Percentiles rank a stretch among this genome's conserved stretches.
Conservation (phyloP, 306 rosid species). For the Lupinus albus region DNA sequence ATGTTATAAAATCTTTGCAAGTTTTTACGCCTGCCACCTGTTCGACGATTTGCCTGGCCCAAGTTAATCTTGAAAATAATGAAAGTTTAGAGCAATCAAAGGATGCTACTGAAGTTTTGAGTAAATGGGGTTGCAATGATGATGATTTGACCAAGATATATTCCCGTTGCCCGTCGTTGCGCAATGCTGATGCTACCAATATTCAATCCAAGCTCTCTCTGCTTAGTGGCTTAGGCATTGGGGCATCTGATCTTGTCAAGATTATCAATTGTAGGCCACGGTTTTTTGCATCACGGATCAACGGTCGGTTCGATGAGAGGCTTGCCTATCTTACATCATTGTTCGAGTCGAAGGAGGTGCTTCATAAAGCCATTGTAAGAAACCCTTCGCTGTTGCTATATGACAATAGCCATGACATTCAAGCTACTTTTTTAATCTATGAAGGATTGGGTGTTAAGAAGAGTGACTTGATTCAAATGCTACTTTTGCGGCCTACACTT, state of each 20-base stretch:
- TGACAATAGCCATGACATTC: conserved; percentile 44
- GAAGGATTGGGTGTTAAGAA: conserved; percentile 60
- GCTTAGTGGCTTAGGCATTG: conserved; percentile 57
- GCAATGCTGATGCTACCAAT: conserved; percentile 41
- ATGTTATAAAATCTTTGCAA: conserved; percentile 3
- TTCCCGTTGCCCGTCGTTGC: conserved; percentile 48
- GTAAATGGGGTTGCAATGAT: conserved; percentile 1
- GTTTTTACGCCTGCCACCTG: conserved; percentile 48
- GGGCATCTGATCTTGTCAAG: conserved; percentile 59
- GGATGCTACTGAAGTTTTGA: neutral
- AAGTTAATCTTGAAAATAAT: conserved; percentile 31
- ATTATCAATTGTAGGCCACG: conserved; percentile 66
- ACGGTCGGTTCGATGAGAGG: conserved; percentile 54
- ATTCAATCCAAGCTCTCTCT: conserved; percentile 56
- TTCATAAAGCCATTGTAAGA: conserved; percentile 63
- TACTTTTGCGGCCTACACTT: conserved; percentile 61
- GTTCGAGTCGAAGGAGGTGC: conserved; percentile 65
- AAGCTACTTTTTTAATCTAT: conserved; percentile 52
- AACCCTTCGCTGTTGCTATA: conserved; percentile 68
- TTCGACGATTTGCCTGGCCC: conserved; percentile 58
- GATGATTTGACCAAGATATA: conserved; percentile 51
- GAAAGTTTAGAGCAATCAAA: neutral
- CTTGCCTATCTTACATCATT: conserved; percentile 52
- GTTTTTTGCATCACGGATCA: conserved; percentile 48
- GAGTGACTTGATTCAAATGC: conserved; percentile 62